Percentiles rank a stretch among this genome's conserved stretches.
phyloP scores from a whole-genome alignment of 1,139 yeast species.

The Debaryomyces psychrophilus region DNA sequence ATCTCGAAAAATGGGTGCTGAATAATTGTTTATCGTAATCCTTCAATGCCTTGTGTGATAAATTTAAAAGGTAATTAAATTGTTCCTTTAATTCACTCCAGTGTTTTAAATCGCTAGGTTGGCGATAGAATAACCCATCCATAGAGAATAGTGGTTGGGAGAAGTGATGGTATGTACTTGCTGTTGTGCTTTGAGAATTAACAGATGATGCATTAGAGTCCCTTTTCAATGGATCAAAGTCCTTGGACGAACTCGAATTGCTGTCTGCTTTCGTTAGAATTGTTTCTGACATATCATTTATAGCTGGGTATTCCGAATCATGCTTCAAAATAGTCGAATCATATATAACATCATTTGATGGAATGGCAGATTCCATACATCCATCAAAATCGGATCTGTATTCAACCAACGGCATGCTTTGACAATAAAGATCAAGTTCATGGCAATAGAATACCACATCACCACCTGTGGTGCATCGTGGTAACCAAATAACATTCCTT shows the following conservation, averaged over 20 bases:
- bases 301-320: slow-evolving; percentile 10
- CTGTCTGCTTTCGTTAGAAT: slow-evolving; percentile 10
- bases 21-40: slow-evolving; percentile 55
- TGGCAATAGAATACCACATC: slow-evolving; percentile 61
- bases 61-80: slow-evolving; percentile 48
- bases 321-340: slow-evolving; percentile 25
- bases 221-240: slow-evolving; percentile 39
- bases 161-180: slow-evolving; percentile 45
- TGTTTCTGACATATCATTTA: slow-evolving; percentile 1
- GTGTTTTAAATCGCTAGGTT: slow-evolving; percentile 56
- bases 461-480: slow-evolving; percentile 59
- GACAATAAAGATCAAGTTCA: slow-evolving; percentile 59
- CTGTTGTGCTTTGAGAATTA: slow-evolving; percentile 28
- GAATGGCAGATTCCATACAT: slow-evolving; percentile 32
- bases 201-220: slow-evolving; percentile 44
- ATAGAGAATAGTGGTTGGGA: slow-evolving; percentile 45
- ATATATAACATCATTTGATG: slow-evolving; percentile 29
- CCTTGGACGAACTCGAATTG: slow-evolving; percentile 10
- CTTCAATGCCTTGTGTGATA: slow-evolving; percentile 51
- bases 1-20: slow-evolving; percentile 51
- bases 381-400: slow-evolving; percentile 23
- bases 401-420: slow-evolving; percentile 51
- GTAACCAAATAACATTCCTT: slow-evolving; percentile 49
- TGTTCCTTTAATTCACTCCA: slow-evolving; percentile 59
- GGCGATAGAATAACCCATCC: slow-evolving; percentile 54